Percentiles rank a stretch among this genome's conserved stretches.
phyloP scores from a whole-genome alignment of 176 grass and related monocot species.

The Elaeis guineensis region DNA sequence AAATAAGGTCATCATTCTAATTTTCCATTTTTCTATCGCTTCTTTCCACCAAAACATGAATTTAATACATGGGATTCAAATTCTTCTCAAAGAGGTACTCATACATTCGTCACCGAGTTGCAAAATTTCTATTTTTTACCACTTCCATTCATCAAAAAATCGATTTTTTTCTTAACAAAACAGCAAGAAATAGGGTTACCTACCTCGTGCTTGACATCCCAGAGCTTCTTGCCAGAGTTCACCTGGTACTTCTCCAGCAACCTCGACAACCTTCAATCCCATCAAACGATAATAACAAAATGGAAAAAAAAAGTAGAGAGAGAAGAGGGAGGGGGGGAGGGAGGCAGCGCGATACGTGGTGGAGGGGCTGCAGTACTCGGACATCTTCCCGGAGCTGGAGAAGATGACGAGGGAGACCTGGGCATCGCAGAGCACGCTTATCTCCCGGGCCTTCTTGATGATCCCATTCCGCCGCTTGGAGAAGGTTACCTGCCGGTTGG shows the following conservation, averaged over 20 bases:
- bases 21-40: too few relatives aligned
- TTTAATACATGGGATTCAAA: too few relatives aligned
- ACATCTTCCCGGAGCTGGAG: slow-evolving; percentile 91
- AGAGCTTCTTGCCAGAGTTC: slow-evolving; percentile 85
- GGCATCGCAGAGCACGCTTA: slow-evolving; percentile 83
- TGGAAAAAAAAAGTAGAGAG: background rate
- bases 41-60: too few relatives aligned
- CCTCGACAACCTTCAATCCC: slow-evolving; percentile 44
- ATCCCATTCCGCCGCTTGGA: slow-evolving; percentile 86
- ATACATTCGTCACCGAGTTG: too few relatives aligned
- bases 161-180: background rate
- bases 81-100: too few relatives aligned
- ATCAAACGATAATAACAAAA: background rate
- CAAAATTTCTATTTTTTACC: too few relatives aligned
- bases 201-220: slow-evolving; percentile 96
- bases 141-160: too few relatives aligned
- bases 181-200: slow-evolving; percentile 4
- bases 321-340: background rate
- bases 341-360: slow-evolving; percentile 26
- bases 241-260: slow-evolving; percentile 93
- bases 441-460: slow-evolving; percentile 92
- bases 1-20: too few relatives aligned
- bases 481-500: slow-evolving; percentile 88
- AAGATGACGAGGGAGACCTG: slow-evolving; percentile 82
- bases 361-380: slow-evolving; percentile 75